phyloP scores from a whole-genome alignment of 345 rosid genomes.

The Heritiera fomes region DNA sequence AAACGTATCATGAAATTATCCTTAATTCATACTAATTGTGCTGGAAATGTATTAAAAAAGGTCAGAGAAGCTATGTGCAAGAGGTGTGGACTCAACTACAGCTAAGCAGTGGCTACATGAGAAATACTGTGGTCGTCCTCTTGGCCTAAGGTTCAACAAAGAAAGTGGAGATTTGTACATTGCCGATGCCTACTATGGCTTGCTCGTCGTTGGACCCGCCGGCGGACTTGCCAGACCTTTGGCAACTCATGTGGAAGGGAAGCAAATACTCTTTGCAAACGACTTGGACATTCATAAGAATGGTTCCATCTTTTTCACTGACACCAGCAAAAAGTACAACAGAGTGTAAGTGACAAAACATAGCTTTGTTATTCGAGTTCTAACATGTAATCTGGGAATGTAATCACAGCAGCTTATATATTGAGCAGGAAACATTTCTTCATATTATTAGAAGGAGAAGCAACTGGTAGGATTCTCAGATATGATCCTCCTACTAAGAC shows the following conservation, averaged over 20 bases:
- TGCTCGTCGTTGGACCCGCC: constrained; percentile 73
- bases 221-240: constrained; percentile 84
- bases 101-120: constrained; percentile 89
- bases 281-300: constrained; percentile 83
- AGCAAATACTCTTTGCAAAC: constrained; percentile 83
- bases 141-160: constrained; percentile 78
- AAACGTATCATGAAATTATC: background rate
- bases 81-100: constrained; percentile 86
- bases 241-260: constrained; percentile 67
- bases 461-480: constrained; percentile 88
- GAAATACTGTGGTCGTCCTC: constrained; percentile 83
- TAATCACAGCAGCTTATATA: background rate
- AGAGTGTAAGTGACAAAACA: constrained; percentile 57
- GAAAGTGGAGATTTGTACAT: constrained; percentile 65
- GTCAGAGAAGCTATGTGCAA: constrained; percentile 72
- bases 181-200: constrained; percentile 94
- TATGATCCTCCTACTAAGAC: constrained; percentile 79
- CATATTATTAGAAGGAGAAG: constrained; percentile 88
- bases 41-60: constrained; percentile 38
- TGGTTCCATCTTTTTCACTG: constrained; percentile 93
- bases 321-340: constrained; percentile 87
- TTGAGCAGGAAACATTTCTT: constrained; percentile 77
- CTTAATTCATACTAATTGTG: constrained; percentile 8
- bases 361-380: background rate
- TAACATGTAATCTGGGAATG: background rate